A percentile compares a stretch with the other conserved stretches of the same genome.
Evolutionary conservation across 306 rosid genomes (phyloP).

Genomic region (Fragaria vesca): DNA sequence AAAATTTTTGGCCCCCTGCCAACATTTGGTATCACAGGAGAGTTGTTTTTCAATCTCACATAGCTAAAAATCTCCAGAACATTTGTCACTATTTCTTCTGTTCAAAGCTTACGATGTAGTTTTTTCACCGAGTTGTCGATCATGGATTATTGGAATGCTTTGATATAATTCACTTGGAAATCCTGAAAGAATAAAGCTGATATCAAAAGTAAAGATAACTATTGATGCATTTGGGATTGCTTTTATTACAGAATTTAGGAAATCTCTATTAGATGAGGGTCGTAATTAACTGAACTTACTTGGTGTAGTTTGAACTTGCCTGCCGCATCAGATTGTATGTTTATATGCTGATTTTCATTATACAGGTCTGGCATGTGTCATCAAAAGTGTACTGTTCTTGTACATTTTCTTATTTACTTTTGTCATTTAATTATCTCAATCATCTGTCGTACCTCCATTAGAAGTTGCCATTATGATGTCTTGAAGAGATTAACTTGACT

Average conservation of each 20-base stretch:
- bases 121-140: neutral
- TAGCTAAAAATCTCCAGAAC: neutral
- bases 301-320: neutral
- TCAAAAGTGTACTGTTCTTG: neutral
- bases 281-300: neutral
- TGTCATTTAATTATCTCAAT: neutral
- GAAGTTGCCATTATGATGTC: neutral
- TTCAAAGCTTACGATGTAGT: neutral
- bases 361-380: neutral
- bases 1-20: neutral
- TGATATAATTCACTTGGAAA: neutral
- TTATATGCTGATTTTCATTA: neutral
- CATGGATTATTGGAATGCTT: neutral
- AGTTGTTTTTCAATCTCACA: neutral
- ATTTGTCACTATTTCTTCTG: neutral
- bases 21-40: neutral
- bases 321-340: neutral
- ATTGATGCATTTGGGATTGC: neutral
- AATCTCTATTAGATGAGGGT: neutral
- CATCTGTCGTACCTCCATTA: neutral
- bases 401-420: neutral
- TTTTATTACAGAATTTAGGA: neutral
- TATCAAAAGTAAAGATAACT: neutral
- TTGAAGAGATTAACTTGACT: neutral
- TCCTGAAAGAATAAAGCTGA: neutral